Base-by-base conservation (phyloP, 2,329 filamentous ascomycete species). In the Microcera coccophila region DNA sequence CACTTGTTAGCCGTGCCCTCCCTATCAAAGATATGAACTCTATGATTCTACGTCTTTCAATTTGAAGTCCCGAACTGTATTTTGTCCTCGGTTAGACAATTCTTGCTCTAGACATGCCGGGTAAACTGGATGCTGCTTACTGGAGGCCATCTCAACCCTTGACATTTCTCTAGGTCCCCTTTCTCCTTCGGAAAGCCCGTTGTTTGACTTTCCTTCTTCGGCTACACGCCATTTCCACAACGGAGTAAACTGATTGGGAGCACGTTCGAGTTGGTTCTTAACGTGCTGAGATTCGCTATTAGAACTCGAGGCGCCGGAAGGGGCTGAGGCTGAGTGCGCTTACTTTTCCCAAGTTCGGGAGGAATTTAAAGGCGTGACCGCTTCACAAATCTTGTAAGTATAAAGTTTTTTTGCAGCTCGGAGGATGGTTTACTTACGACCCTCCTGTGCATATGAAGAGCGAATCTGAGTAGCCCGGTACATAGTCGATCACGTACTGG, bases 281-380 rank as follows among this genome's bases (percentile, higher is more conserved):
- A 44, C 41, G 16, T 44, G 36, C 32, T 20, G 17, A 16, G 17
- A 11, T 5, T 8, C 29, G 15, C 15, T 14, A 32, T 28, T 14
- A 28, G 24, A 28, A 14, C 24, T 28, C 14, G n/a, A n/a, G n/a
- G 9, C 24, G 9, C 24, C 9, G 14, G 9, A 28, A 28, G 14
- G 24, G 24, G 14, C 14, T 28, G 24, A 28, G 9, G 24, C 14
- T 28, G 14, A 3, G 16, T 2, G 4, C 4, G 3, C 41, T 17
- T 37, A 43, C 44, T 15, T 48, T 51, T 10, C 59, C 59, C 4
- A 63, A 48, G 15, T 54, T 46, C 3, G 59, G 60, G 12, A 63
- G 53, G 36, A 60, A 63, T 38, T 63, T 63, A 44, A 62, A 62
- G 3, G 44, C 60, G 38, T 61, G 60, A 4, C 59, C 59, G 39